A percentile compares a stretch with the other conserved stretches of the same genome.
Evolutionary conservation across 2,329 filamentous ascomycete species (phyloP).

Genomic region (Colletotrichum sp.): DNA sequence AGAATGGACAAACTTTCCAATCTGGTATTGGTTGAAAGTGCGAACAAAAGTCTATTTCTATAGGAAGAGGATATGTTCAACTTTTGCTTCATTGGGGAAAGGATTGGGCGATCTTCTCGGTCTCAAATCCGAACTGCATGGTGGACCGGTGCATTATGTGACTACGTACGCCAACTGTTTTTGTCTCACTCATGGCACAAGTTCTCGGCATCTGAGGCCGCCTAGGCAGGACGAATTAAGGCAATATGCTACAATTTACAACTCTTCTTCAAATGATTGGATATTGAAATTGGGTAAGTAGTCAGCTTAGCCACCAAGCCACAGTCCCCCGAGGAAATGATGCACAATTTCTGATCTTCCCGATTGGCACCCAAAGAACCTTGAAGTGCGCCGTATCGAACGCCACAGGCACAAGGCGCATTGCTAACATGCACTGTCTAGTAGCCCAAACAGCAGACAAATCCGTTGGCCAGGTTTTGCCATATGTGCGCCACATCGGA

Average conservation of each 20-base stretch:
- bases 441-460: not conserved
- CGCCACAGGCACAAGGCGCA: not conserved
- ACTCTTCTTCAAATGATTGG: not conserved
- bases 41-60: not conserved
- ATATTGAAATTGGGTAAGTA: accelerated
- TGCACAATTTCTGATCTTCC: not conserved
- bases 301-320: not conserved
- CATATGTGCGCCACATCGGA: not conserved
- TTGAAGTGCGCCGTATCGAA: not conserved
- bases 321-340: not conserved
- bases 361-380: not conserved
- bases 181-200: not conserved
- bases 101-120: not conserved
- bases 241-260: not conserved
- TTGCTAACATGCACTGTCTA: not conserved
- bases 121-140: not conserved
- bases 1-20: not conserved
- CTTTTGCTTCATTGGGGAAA: not conserved
- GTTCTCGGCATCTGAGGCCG: not conserved
- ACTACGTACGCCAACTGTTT: not conserved
- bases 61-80: not conserved
- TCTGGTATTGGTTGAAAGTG: not conserved
- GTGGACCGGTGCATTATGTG: not conserved
- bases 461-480: not conserved
- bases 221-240: not conserved